A percentile compares a stretch with the other conserved stretches of the same genome.
These are phyloP conservation scores for Epipyxis sp. DNA, from an alignment of 108 stramenopile genomes.

Conservation along the genomic window DNA sequence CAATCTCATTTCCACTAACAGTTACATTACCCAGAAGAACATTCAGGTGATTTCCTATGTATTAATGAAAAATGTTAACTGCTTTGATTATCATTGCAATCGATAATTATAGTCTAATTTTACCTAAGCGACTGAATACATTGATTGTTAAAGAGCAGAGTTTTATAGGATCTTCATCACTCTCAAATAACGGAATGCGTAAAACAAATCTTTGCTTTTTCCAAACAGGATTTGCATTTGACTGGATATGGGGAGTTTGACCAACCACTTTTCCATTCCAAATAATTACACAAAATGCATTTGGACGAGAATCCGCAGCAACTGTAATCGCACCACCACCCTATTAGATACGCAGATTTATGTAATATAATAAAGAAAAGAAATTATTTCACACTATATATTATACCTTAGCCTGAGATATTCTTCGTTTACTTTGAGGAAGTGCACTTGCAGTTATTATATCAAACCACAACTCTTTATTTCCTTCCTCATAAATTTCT, in stretches of 20 bases:
- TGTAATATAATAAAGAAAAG: too few species aligned
- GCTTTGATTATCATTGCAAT: background rate
- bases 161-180: background rate
- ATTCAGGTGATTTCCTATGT: background rate
- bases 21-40: background rate
- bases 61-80: background rate
- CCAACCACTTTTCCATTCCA: conserved; percentile 4
- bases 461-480: background rate
- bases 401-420: too few species aligned
- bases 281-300: background rate
- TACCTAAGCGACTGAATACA: background rate
- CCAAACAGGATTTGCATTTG: background rate
- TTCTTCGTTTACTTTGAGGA: too few species aligned
- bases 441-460: background rate
- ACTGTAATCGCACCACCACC: too few species aligned
- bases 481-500: background rate
- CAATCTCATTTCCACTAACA: background rate
- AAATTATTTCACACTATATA: too few species aligned
- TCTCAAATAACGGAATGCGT: background rate
- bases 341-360: too few species aligned
- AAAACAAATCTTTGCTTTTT: background rate
- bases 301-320: background rate
- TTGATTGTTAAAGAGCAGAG: background rate
- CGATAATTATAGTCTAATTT: background rate
- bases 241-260: background rate